These are phyloP conservation scores for Penicillium decumbens DNA, from an alignment of 2,329 filamentous ascomycete genomes.

Conservation along the genomic window DNA sequence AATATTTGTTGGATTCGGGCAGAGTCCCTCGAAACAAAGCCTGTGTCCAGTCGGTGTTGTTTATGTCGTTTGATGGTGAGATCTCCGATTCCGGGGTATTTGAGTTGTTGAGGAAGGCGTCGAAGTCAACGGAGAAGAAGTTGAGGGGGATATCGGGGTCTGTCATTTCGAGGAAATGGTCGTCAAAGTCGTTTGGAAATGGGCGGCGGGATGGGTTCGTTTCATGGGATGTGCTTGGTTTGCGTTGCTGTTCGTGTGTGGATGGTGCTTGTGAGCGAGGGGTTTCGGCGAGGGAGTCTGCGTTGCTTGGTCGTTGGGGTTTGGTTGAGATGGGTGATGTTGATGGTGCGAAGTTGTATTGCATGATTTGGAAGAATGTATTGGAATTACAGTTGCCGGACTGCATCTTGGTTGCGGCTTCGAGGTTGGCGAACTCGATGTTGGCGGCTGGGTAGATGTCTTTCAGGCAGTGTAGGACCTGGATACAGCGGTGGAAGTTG, in stretches of 20 bases:
- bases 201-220: slow-evolving; percentile 14
- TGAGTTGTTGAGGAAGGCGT: slow-evolving; percentile 20
- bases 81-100: slow-evolving; percentile 5
- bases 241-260: slow-evolving; percentile 4
- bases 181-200: slow-evolving; percentile 25
- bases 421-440: slow-evolving; percentile 51
- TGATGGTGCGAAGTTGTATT: slow-evolving; percentile 22
- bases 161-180: slow-evolving; percentile 18
- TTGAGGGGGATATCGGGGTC: slow-evolving; percentile 17
- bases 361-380: slow-evolving; percentile 33
- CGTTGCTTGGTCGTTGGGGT: slow-evolving; percentile 2
- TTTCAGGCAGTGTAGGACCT: slow-evolving; percentile 73
- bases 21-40: slow-evolving; percentile 26
- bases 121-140: slow-evolving; percentile 25
- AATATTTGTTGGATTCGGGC: slow-evolving; percentile 4
- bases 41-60: slow-evolving; percentile 29
- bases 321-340: slow-evolving; percentile 8
- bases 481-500: slow-evolving; percentile 80
- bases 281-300: not conserved
- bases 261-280: not conserved
- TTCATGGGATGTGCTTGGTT: not conserved
- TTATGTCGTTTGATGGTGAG: slow-evolving; percentile 18
- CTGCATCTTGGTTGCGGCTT: slow-evolving; percentile 33
- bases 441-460: slow-evolving; percentile 84
- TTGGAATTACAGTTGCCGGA: slow-evolving; percentile 24